Evolutionary conservation across 1,284 basidiomycete species (phyloP), one percentile per base, ranked within the genome.

Genomic region (Xerocomus cyaneibrunnescens): DNA sequence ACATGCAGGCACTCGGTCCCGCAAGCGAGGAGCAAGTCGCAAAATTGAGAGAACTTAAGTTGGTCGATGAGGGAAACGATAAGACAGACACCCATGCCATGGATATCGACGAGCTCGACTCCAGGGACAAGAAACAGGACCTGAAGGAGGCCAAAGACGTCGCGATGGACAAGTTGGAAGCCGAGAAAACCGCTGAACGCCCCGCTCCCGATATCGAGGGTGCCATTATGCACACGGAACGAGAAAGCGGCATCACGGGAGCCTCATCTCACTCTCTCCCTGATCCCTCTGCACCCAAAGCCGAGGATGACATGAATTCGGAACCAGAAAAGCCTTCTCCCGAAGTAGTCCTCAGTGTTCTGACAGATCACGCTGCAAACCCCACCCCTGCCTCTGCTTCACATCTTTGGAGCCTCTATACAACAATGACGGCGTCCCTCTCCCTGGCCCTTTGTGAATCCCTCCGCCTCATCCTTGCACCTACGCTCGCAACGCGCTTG

Each of bases 361-460:
- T 95, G 47, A 85, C 89, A 22, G 43, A 56, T 21, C 56, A 68
- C 22, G 34, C 49, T 19, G 62, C 67, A 22, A 70, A 70, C 37
- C 66, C 67, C 21, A 71, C 65, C 19, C 56, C 65, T 5, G 64
- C 62, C 60, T 69, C 80, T 17, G 79, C 82, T 56, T 74, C 56
- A 55, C 84, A 85, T 49, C 79, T 97, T 22, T 99, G 96, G 96
- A 84, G 89, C 14, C 77, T 88, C 14, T 99, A 99, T 74, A 87
- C 91, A 53, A 85, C 89, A 2, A 76, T 98, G 57, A 99, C 96
- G 0, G 87, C 92, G 48, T 89, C 97, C 58, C 83, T 98, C 25
- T 92, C 97, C 7, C 93, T 94, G 63, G 81, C 87, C 2, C 83
- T 98, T 16, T 97, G 94, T 67, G 97, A 99, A 73, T 96, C 98